phyloP scores from a whole-genome alignment of 768 basidiomycete genomes.

The Lactifluus subvellereus region DNA sequence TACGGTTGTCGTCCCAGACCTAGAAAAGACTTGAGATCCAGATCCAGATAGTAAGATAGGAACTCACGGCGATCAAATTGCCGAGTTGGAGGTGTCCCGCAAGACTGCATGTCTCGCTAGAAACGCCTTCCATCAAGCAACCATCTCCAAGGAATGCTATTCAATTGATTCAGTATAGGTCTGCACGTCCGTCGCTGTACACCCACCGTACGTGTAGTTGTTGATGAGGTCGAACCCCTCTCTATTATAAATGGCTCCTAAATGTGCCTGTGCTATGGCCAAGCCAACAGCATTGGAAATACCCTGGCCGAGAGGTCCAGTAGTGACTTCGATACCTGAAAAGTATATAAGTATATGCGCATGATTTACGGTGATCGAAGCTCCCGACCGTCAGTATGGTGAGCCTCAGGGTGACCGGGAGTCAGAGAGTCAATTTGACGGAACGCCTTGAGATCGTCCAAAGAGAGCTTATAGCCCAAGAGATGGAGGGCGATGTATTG shows the following conservation, averaged over 20 bases:
- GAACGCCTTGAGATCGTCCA: slow-evolving; percentile 92
- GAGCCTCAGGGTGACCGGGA: slow-evolving; percentile 86
- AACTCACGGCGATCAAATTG: slow-evolving; percentile 82
- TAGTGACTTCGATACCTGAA: slow-evolving; percentile 81
- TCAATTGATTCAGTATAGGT: slow-evolving; percentile 11
- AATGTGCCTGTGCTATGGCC: slow-evolving; percentile 88
- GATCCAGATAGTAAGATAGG: slow-evolving; percentile 14
- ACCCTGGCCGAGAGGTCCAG: slow-evolving; percentile 93
- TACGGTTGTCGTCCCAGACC: slow-evolving; percentile 96
- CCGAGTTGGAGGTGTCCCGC: slow-evolving; percentile 93
- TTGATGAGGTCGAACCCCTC: slow-evolving; percentile 73
- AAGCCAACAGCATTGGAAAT: slow-evolving; percentile 91
- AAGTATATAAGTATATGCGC: slow-evolving; percentile 10
- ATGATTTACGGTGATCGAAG: slow-evolving; percentile 1
- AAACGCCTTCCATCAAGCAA: slow-evolving; percentile 95
- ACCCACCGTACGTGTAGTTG: slow-evolving; percentile 82
- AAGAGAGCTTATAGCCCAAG: slow-evolving; percentile 82
- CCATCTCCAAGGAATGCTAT: slow-evolving; percentile 90
- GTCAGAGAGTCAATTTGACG: slow-evolving; percentile 86
- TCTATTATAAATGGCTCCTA: slow-evolving; percentile 87
- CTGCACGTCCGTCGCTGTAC: not conserved
- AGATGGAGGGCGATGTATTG: slow-evolving; percentile 92
- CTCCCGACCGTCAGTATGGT: slow-evolving; percentile 54
- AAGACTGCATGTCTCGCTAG: slow-evolving; percentile 86
- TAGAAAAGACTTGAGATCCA: slow-evolving; percentile 30